Percentiles rank a stretch among this genome's conserved stretches.
Conservation (phyloP, 768 basidiomycete genomes). For the Trametes gibbosa region DNA sequence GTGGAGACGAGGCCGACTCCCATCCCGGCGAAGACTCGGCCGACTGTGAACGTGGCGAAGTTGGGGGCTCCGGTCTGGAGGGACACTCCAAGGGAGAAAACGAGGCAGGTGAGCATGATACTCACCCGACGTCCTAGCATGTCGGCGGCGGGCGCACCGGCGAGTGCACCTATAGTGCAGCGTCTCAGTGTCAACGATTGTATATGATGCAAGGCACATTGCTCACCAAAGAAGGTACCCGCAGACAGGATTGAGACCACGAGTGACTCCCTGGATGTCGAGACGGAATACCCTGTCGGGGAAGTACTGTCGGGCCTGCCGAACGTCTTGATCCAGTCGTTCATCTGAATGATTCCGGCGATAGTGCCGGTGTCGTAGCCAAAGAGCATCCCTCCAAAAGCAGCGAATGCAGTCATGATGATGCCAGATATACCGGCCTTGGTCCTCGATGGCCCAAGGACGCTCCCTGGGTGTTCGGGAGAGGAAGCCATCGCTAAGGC, state of each 20-base stretch:
- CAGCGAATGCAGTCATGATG: slow-evolving; percentile 31
- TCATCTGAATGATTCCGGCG: slow-evolving; percentile 64
- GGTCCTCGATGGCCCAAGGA: not conserved
- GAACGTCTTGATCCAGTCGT: slow-evolving; percentile 42
- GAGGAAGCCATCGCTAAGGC: not conserved
- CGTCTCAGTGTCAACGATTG: not conserved
- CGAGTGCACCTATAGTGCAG: slow-evolving; percentile 41
- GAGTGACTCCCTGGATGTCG: slow-evolving; percentile 24
- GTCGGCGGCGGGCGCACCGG: slow-evolving; percentile 50
- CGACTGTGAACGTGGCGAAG: slow-evolving; percentile 58
- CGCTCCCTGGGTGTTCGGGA: no score
- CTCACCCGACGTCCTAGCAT: slow-evolving; percentile 46
- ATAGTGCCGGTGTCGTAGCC: slow-evolving; percentile 72
- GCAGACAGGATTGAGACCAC: slow-evolving; percentile 71
- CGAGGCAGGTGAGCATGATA: slow-evolving; percentile 41
- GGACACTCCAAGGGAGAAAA: slow-evolving; percentile 52
- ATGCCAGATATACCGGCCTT: slow-evolving; percentile 3
- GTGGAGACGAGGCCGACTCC: slow-evolving; percentile 77
- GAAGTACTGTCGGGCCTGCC: slow-evolving; percentile 20
- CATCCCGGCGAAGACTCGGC: slow-evolving; percentile 74
- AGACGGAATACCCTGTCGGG: not conserved
- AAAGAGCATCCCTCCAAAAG: slow-evolving; percentile 24
- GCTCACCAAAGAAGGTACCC: slow-evolving; percentile 70
- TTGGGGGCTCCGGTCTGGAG: slow-evolving; percentile 15
- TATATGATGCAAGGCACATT: not conserved